Conservation (phyloP, 2,329 filamentous ascomycete genomes). For the Raffaelea arxii region DNA sequence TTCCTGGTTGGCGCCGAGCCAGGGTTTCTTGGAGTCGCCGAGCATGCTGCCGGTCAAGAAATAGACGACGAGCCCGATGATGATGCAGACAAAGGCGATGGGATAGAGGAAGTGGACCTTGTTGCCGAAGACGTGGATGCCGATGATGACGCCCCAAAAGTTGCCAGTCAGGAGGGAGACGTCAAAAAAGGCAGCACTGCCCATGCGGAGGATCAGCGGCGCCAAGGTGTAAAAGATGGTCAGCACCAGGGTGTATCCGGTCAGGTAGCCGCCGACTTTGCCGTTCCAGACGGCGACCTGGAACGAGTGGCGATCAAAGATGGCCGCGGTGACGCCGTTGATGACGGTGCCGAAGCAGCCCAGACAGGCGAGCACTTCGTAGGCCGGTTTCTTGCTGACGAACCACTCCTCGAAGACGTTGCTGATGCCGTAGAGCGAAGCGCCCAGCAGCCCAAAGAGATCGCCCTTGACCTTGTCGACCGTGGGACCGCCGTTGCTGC, state of each 20-base stretch:
- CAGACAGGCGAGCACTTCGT: slow-evolving; percentile 88
- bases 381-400: slow-evolving; percentile 74
- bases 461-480: slow-evolving; percentile 81
- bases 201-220: slow-evolving; percentile 81
- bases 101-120: slow-evolving; percentile 85
- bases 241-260: slow-evolving; percentile 82
- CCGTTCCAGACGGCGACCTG: slow-evolving; percentile 52
- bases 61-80: slow-evolving; percentile 77
- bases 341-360: slow-evolving; percentile 82
- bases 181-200: slow-evolving; percentile 90
- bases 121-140: slow-evolving; percentile 74
- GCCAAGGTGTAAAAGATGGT: slow-evolving; percentile 80
- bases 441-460: slow-evolving; percentile 80
- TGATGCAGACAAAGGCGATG: slow-evolving; percentile 87
- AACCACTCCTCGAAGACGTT: slow-evolving; percentile 95
- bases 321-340: slow-evolving; percentile 82
- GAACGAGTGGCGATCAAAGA: slow-evolving; percentile 79
- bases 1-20: slow-evolving; percentile 83
- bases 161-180: slow-evolving; percentile 88
- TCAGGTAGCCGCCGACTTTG: slow-evolving; percentile 67
- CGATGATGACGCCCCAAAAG: slow-evolving; percentile 95
- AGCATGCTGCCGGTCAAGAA: slow-evolving; percentile 75
- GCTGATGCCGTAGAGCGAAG: slow-evolving; percentile 80
- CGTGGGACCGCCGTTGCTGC: slow-evolving; percentile 57
- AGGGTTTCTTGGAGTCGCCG: slow-evolving; percentile 88